These are phyloP conservation scores for Nicotiana knightiana DNA, from an alignment of 257 asterid genomes.

Conservation along the genomic window DNA sequence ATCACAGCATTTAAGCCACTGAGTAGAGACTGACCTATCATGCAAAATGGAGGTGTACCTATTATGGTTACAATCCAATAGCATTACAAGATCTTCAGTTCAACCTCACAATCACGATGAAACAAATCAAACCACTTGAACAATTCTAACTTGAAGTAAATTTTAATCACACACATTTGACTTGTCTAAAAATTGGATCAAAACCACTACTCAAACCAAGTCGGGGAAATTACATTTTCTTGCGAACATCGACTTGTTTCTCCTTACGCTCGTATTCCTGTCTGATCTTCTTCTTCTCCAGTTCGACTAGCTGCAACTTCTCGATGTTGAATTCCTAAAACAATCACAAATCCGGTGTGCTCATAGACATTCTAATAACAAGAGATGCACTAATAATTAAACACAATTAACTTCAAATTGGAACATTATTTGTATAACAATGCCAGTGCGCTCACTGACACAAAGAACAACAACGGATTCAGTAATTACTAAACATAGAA, in stretches of 20 bases:
- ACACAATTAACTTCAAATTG: neutral
- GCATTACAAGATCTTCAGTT: neutral
- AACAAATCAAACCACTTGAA: neutral
- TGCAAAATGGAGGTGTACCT: neutral
- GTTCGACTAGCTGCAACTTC: conserved; percentile 94
- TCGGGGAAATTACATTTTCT: conserved; percentile 56
- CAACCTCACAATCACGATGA: neutral
- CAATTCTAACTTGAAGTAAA: neutral
- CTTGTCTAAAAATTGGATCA: neutral
- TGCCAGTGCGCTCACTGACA: neutral
- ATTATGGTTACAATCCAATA: neutral
- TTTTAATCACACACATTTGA: neutral
- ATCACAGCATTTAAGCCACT: neutral
- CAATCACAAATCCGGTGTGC: neutral
- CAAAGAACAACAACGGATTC: neutral
- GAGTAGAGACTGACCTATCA: neutral
- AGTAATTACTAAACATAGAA: neutral
- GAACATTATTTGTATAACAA: neutral
- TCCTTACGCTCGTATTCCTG: conserved; percentile 94
- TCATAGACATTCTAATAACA: neutral
- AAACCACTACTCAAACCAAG: neutral
- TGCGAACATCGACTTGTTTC: conserved; percentile 86
- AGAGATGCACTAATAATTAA: neutral
- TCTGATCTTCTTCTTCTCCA: conserved; percentile 96
- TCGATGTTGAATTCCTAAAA: conserved; percentile 93